Base-by-base conservation (phyloP, 805 yeast genomes). In the Cephaloascus albidus region DNA sequence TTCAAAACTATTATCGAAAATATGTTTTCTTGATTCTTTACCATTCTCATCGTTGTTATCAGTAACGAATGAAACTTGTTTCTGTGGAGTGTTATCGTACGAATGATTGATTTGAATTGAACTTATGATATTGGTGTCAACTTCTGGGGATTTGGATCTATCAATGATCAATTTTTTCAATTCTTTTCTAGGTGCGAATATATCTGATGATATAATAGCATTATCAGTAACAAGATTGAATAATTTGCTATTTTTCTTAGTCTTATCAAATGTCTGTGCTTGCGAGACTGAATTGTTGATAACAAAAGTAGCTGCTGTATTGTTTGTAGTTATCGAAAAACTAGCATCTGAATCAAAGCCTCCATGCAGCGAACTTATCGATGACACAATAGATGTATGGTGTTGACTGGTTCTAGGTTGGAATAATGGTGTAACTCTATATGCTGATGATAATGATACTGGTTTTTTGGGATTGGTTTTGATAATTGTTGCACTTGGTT, bases 161-260 rank as follows among this genome's bases (percentile, higher is more conserved):
- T 76, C 78, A 43, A 81, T 70, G 3, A 77, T 66, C 40, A 82
- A 60, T 43, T 71, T 68, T 37, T 74, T 74, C 45, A 74, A 66
- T 42, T 70, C 72, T 33, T 65, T 61, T 38, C 76, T 70, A 27
- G 86, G 86, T 3, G 81, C 74, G 54, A 85, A 84, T 3, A 84
- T 76, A 33, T 76, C 82, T n/a, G 86, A 76, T 2, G 81, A 65
- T 43, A 83, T 57, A 43, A 85, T 81, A 3, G 85, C 82, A 39
- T 72, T 70, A 54, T 85, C 89, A 3, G 85, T 76, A 20, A 64
- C 57, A 20, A 68, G 49, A 41, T 65, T 65, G 52, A 73, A 63
- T 18, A 74, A 40, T 23, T 53, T 56, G 3, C 40, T 39, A 26
- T 44, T 45, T 35, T 36, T 33, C 37, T 42, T 41, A n/a, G n/a